These are phyloP conservation scores for Cercophora scortea DNA, from an alignment of 495 filamentous ascomycete species.

Conservation along the genomic window DNA sequence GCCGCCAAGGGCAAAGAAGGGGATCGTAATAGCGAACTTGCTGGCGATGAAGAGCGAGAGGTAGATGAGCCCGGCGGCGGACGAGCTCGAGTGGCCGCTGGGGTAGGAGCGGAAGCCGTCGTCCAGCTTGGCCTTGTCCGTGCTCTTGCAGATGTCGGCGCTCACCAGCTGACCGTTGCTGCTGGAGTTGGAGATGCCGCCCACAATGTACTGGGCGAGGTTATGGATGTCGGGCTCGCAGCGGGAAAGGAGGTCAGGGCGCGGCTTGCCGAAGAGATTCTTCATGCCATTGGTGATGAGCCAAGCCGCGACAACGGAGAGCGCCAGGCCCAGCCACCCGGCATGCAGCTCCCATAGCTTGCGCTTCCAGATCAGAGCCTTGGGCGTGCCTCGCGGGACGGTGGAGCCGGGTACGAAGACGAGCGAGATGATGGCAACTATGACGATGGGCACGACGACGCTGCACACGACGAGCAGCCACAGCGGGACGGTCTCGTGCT, in stretches of 20 bases:
- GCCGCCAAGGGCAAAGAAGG: slow-evolving; percentile 44
- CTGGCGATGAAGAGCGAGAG: slow-evolving; percentile 61
- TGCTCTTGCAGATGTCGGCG: slow-evolving; percentile 60
- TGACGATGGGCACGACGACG: slow-evolving; percentile 49
- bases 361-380: slow-evolving; percentile 57
- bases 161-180: slow-evolving; percentile 50
- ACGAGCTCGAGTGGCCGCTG: slow-evolving; percentile 53
- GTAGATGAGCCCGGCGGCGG: slow-evolving; percentile 77
- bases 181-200: slow-evolving; percentile 23
- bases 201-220: slow-evolving; percentile 32
- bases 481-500: slow-evolving; percentile 64
- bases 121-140: slow-evolving; percentile 56
- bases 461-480: slow-evolving; percentile 47
- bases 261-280: slow-evolving; percentile 77
- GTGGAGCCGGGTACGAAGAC: slow-evolving; percentile 56
- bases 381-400: slow-evolving; percentile 59
- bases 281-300: slow-evolving; percentile 78
- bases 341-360: slow-evolving; percentile 81
- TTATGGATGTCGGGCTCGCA: slow-evolving; percentile 52
- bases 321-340: slow-evolving; percentile 63
- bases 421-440: slow-evolving; percentile 66
- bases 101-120: slow-evolving; percentile 87
- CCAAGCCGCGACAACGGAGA: slow-evolving; percentile 61
- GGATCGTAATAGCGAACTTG: slow-evolving; percentile 51
- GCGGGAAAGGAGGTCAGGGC: slow-evolving; percentile 70